Evolutionary conservation across 2,329 filamentous ascomycete genomes (phyloP).

Genomic region (Scytalidium lignicola): DNA sequence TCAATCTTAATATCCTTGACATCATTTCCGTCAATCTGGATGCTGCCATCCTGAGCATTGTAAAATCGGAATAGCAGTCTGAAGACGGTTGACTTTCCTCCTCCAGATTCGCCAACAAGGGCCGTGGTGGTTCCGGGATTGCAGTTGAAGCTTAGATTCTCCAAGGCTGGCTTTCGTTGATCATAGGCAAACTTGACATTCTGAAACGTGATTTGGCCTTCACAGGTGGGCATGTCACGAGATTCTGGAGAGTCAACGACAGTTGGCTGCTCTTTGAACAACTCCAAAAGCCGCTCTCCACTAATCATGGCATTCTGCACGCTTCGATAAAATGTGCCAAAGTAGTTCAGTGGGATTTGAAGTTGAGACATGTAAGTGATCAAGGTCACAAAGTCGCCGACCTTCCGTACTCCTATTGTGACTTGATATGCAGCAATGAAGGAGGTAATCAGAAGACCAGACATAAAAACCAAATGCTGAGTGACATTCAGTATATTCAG

Average conservation of each 20-base stretch:
- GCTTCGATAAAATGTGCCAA: slow-evolving; percentile 91
- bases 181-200: slow-evolving; percentile 92
- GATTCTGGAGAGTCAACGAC: slow-evolving; percentile 74
- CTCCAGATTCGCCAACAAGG: slow-evolving; percentile 92
- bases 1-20: slow-evolving; percentile 87
- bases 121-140: slow-evolving; percentile 88
- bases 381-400: slow-evolving; percentile 68
- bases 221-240: slow-evolving; percentile 58
- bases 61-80: slow-evolving; percentile 96
- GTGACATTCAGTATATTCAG: slow-evolving; percentile 77
- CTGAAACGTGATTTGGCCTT: slow-evolving; percentile 80
- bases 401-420: slow-evolving; percentile 55
- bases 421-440: slow-evolving; percentile 76
- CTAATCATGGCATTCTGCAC: slow-evolving; percentile 98
- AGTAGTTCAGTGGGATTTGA: slow-evolving; percentile 78
- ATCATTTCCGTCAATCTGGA: slow-evolving; percentile 78
- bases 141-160: slow-evolving; percentile 80
- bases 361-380: slow-evolving; percentile 76
- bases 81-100: slow-evolving; percentile 95
- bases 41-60: slow-evolving; percentile 73
- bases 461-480: slow-evolving; percentile 75
- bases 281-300: slow-evolving; percentile 85
- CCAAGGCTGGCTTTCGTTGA: slow-evolving; percentile 74
- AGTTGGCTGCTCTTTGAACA: slow-evolving; percentile 94
- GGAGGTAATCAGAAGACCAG: slow-evolving; percentile 66